phyloP scores from a whole-genome alignment of 1,284 basidiomycete species.

The Dichomitus squalens region DNA sequence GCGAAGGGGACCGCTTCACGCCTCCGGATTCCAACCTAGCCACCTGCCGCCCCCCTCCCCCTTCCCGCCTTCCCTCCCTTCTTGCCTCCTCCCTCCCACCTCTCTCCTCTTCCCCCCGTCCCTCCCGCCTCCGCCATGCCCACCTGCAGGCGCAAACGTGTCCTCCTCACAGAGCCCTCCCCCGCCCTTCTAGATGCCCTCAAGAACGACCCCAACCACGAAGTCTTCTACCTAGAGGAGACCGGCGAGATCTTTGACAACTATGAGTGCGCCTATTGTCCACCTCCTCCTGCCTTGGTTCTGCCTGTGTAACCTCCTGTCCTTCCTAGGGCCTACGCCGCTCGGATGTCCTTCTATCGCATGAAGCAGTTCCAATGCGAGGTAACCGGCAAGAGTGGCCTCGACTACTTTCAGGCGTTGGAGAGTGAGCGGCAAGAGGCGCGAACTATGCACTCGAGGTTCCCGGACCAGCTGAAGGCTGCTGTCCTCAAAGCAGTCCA shows the following conservation, averaged over 20 bases:
- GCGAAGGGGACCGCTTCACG: slow-evolving; percentile 36
- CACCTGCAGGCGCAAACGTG: slow-evolving; percentile 88
- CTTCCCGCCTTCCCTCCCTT: slow-evolving; percentile 27
- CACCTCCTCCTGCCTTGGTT: slow-evolving; percentile 25
- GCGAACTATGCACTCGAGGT: slow-evolving; percentile 84
- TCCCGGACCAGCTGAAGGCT: slow-evolving; percentile 91
- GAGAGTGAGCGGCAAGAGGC: slow-evolving; percentile 91
- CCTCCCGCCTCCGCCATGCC: slow-evolving; percentile 59
- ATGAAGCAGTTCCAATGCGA: slow-evolving; percentile 94
- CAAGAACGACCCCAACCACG: slow-evolving; percentile 63
- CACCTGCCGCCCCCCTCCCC: slow-evolving; percentile 31
- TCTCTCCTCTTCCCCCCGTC: slow-evolving; percentile 4
- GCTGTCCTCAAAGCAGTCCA: slow-evolving; percentile 91
- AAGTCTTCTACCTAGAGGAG: slow-evolving; percentile 88
- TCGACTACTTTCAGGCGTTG: slow-evolving; percentile 94
- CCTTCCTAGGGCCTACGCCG: slow-evolving; percentile 76
- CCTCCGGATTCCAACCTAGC: slow-evolving; percentile 34
- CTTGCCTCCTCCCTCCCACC: slow-evolving; percentile 22
- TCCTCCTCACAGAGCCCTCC: slow-evolving; percentile 82
- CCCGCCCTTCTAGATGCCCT: slow-evolving; percentile 64
- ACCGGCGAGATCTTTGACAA: slow-evolving; percentile 95
- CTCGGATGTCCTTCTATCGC: slow-evolving; percentile 92
- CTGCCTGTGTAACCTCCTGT: slow-evolving; percentile 14
- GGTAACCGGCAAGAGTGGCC: slow-evolving; percentile 90
- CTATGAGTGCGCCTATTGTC: slow-evolving; percentile 71